A percentile compares a stretch with the other conserved stretches of the same genome.
Conservation (phyloP, 2,329 filamentous ascomycete genomes). For the Diaporthe vaccinii region DNA sequence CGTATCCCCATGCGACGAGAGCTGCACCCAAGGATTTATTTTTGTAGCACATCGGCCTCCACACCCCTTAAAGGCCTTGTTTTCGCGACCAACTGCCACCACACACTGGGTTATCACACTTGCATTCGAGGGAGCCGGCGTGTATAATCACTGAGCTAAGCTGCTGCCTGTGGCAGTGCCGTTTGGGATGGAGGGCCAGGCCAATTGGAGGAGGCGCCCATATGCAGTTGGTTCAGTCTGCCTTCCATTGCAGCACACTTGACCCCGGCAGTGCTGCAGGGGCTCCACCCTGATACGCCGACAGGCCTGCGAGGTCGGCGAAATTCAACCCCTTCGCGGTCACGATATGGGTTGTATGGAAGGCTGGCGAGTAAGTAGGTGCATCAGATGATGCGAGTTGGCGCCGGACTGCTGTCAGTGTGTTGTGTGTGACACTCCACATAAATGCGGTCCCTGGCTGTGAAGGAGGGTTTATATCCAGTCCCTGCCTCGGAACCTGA, state of each 20-base stretch:
- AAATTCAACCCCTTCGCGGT: too few species aligned
- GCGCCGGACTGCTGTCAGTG: not conserved
- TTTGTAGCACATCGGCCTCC: not conserved
- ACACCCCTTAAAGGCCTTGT: not conserved
- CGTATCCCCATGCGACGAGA: not conserved
- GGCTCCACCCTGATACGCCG: not conserved
- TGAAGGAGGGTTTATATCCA: not conserved
- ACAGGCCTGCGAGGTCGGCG: not conserved
- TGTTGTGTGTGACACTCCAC: not conserved
- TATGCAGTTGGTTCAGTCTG: constrained; percentile 8
- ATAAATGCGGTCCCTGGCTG: not conserved
- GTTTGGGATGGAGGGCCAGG: not conserved
- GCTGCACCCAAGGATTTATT: not conserved
- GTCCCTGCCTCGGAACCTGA: not conserved
- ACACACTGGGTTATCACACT: not conserved
- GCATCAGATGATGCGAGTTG: not conserved
- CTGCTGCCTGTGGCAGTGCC: constrained; percentile 10
- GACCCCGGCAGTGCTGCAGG: constrained; percentile 1
- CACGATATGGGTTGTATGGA: not conserved
- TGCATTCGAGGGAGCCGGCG: not conserved
- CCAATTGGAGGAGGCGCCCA: not conserved
- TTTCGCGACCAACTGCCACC: not conserved
- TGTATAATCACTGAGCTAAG: not conserved
- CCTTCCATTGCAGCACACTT: not conserved
- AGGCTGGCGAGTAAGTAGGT: not conserved